These are phyloP conservation scores for Hyphopichia wangnamkhiaoensis DNA, from an alignment of 1,139 yeast species.

Conservation along the genomic window DNA sequence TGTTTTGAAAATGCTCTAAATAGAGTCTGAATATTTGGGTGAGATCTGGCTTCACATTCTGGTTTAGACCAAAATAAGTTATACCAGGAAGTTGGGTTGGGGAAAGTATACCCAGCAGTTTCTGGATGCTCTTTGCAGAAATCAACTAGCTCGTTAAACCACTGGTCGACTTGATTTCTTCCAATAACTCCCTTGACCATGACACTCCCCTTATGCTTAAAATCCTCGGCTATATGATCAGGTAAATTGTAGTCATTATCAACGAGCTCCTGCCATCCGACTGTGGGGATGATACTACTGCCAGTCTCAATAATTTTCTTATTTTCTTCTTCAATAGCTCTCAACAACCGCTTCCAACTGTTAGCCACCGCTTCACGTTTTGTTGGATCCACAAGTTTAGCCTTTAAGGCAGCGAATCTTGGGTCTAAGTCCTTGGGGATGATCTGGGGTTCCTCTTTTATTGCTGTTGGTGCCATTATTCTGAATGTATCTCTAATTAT, in stretches of 20 bases:
- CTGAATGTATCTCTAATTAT: no score
- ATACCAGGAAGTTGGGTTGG: constrained; percentile 33
- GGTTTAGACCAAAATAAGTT: constrained; percentile 45
- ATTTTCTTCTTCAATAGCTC: constrained; percentile 17
- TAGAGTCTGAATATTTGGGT: constrained; percentile 33
- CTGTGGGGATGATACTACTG: constrained; percentile 15
- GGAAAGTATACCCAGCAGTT: constrained; percentile 29
- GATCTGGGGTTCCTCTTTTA: background rate
- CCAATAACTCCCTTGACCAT: constrained; percentile 24
- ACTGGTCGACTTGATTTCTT: constrained; percentile 13
- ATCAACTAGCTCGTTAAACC: constrained; percentile 20
- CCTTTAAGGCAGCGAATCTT: constrained; percentile 15
- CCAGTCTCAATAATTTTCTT: constrained; percentile 16
- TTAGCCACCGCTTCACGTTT: constrained; percentile 19
- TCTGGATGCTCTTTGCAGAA: constrained; percentile 28
- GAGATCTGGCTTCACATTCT: constrained; percentile 43
- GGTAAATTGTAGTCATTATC: constrained; percentile 15
- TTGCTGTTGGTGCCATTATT: constrained; percentile 2
- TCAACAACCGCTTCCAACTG: constrained; percentile 23
- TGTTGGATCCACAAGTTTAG: constrained; percentile 20
- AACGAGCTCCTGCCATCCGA: constrained; percentile 17
- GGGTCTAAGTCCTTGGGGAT: constrained; percentile 10
- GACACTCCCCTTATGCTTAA: constrained; percentile 10
- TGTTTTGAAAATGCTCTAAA: constrained; percentile 31
- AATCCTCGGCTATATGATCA: constrained; percentile 10